Evolutionary conservation across 2,329 filamentous ascomycete genomes (phyloP).

Genomic region (Thelonectria blattea): DNA sequence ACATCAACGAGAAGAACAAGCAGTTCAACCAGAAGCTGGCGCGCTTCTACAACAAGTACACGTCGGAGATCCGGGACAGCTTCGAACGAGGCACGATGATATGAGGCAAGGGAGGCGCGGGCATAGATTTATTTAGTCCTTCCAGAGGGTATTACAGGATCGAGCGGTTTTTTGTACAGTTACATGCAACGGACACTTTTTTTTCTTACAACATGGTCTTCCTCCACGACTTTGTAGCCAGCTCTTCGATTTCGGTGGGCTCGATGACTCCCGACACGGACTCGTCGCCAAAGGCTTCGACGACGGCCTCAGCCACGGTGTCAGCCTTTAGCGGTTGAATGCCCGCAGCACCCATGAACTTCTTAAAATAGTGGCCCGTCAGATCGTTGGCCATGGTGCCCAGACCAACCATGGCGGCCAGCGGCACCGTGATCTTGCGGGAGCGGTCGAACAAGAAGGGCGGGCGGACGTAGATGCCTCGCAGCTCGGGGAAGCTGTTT

Average conservation of each 20-base stretch:
- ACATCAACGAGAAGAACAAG: conserved; percentile 99
- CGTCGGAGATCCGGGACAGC: conserved; percentile 92
- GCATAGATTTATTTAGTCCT: conserved; percentile 25
- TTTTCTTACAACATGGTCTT: conserved; percentile 88
- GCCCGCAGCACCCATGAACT: conserved; percentile 80
- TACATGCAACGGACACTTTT: conserved; percentile 9
- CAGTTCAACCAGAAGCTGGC: conserved; percentile 98
- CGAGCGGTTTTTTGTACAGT: conserved; percentile 34
- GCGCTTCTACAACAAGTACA: conserved; percentile 99
- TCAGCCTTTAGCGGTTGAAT: conserved; percentile 89
- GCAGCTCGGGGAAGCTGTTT: conserved; percentile 73
- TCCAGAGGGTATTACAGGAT: conserved; percentile 37
- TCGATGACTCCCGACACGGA: conserved; percentile 77
- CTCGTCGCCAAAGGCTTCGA: conserved; percentile 83
- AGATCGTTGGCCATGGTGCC: conserved; percentile 79
- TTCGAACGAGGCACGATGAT: conserved; percentile 98
- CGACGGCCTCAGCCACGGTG: conserved; percentile 83
- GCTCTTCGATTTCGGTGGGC: conserved; percentile 76
- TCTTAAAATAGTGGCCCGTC: conserved; percentile 76
- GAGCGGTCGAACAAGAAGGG: conserved; percentile 90
- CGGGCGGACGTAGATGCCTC: conserved; percentile 81
- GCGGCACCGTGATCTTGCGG: conserved; percentile 79
- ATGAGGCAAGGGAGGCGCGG: conserved; percentile 50
- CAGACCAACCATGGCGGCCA: conserved; percentile 78
- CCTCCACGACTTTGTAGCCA: conserved; percentile 86